phyloP scores from a whole-genome alignment of 768 basidiomycete genomes.

The Boletus rufocinnamomeus region DNA sequence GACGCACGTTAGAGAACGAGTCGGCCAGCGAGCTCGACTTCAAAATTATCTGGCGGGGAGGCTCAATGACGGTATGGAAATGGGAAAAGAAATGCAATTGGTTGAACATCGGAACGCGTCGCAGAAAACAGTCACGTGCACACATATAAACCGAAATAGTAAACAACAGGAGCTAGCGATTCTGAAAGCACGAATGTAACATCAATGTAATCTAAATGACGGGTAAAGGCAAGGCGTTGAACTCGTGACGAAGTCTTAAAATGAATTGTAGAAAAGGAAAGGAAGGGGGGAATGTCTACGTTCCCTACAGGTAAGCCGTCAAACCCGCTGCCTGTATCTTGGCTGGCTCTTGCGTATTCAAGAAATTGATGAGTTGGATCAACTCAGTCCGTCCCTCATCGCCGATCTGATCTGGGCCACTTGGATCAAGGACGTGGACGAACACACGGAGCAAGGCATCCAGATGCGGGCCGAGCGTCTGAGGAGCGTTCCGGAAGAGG shows the following conservation, averaged over 20 bases:
- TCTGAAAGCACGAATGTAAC: slow-evolving; percentile 15
- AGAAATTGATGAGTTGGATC: slow-evolving; percentile 66
- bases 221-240: slow-evolving; percentile 7
- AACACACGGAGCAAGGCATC: slow-evolving; percentile 81
- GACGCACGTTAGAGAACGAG: slow-evolving; percentile 42
- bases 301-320: slow-evolving; percentile 49
- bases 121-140: slow-evolving; percentile 31
- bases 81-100: slow-evolving; percentile 16
- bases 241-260: slow-evolving; percentile 2
- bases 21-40: slow-evolving; percentile 62
- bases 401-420: slow-evolving; percentile 69
- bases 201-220: slow-evolving; percentile 25
- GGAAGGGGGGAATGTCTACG: slow-evolving; percentile 27
- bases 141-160: slow-evolving; percentile 15
- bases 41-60: slow-evolving; percentile 13
- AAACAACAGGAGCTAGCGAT: slow-evolving; percentile 7
- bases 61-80: slow-evolving; percentile 5
- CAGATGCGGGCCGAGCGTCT: slow-evolving; percentile 69
- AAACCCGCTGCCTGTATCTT: slow-evolving; percentile 84
- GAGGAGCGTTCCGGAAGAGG: slow-evolving; percentile 77
- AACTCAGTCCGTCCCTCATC: slow-evolving; percentile 78
- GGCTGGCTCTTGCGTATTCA: slow-evolving; percentile 74
- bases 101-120: slow-evolving; percentile 19
- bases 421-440: slow-evolving; percentile 79
- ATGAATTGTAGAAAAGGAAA: slow-evolving; percentile 2